Evolutionary conservation across 306 rosid species (phyloP).

Genomic region (Sicyos edulis): DNA sequence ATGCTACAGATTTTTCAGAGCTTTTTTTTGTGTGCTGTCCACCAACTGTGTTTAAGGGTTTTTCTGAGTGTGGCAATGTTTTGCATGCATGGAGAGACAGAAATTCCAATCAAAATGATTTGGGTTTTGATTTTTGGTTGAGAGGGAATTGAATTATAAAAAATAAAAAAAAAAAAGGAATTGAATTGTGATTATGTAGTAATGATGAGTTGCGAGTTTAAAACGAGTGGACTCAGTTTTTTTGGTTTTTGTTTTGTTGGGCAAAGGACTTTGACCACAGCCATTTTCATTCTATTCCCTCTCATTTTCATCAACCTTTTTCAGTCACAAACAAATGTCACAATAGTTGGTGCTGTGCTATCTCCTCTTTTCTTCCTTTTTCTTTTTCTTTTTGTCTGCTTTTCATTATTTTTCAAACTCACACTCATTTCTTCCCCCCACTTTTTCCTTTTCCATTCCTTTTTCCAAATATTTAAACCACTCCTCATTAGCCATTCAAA

Average conservation of each 20-base stretch:
- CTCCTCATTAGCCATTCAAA: no score
- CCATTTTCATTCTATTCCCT: neutral
- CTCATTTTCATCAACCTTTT: conserved; percentile 40
- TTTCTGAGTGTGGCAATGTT: conserved; percentile 28
- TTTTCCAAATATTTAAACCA: neutral
- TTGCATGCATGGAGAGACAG: conserved; percentile 61
- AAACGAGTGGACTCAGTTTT: neutral
- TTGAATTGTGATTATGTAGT: neutral
- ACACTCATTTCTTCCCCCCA: neutral
- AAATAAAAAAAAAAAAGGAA: no score
- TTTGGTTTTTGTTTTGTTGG: neutral
- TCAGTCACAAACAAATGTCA: conserved; percentile 28
- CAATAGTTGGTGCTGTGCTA: conserved; percentile 19
- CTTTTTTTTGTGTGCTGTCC: conserved; percentile 8
- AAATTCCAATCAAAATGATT: conserved; percentile 69
- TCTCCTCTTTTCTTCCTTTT: conserved; percentile 12
- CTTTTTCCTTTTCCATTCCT: neutral
- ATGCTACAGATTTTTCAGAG: neutral
- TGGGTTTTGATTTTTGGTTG: conserved; percentile 26
- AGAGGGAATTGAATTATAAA: no score
- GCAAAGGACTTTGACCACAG: conserved; percentile 6
- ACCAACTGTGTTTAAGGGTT: conserved; percentile 12
- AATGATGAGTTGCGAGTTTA: neutral
- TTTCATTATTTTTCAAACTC: conserved; percentile 6
- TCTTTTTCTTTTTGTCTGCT: no score